These are phyloP conservation scores for Myxozyma neglecta DNA, from an alignment of 805 yeast species.

Conservation along the genomic window DNA sequence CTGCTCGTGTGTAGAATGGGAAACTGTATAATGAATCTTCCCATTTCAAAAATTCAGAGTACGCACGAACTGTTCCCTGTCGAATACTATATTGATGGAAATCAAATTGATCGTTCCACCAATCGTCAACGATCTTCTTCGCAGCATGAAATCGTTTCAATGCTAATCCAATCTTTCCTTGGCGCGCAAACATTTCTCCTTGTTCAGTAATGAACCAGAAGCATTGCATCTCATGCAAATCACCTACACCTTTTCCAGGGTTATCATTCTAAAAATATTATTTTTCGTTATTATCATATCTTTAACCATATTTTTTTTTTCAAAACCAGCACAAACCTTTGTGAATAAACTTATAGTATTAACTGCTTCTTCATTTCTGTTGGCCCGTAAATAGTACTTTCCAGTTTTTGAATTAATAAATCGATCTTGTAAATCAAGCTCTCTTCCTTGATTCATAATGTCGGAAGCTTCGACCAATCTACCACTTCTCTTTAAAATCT, in stretches of 20 bases:
- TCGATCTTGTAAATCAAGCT: conserved; percentile 82
- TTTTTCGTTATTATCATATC: not conserved
- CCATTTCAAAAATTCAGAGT: conserved; percentile 76
- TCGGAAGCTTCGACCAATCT: conserved; percentile 61
- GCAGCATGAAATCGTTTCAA: conserved; percentile 74
- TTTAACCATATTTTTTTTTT: not conserved
- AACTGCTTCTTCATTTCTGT: conserved; percentile 70
- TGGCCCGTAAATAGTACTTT: conserved; percentile 77
- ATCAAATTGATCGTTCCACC: conserved; percentile 82
- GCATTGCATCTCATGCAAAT: conserved; percentile 86
- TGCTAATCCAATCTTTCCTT: conserved; percentile 67
- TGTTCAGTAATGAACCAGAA: conserved; percentile 83
- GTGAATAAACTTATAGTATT: conserved; percentile 77
- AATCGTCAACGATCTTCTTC: conserved; percentile 62
- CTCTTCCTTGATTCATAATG: conserved; percentile 67
- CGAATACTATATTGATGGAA: conserved; percentile 92
- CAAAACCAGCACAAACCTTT: conserved; percentile 39
- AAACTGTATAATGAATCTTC: conserved; percentile 69
- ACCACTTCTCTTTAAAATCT: conserved; percentile 74
- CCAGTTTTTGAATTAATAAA: conserved; percentile 86
- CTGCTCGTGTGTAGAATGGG: conserved; percentile 66
- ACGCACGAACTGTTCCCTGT: conserved; percentile 85
- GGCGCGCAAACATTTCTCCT: conserved; percentile 76
- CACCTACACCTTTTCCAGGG: conserved; percentile 80
- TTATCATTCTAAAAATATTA: conserved; percentile 53